Conservation (phyloP, 2,329 filamentous ascomycete species). For the Sporothrix curviconia region DNA sequence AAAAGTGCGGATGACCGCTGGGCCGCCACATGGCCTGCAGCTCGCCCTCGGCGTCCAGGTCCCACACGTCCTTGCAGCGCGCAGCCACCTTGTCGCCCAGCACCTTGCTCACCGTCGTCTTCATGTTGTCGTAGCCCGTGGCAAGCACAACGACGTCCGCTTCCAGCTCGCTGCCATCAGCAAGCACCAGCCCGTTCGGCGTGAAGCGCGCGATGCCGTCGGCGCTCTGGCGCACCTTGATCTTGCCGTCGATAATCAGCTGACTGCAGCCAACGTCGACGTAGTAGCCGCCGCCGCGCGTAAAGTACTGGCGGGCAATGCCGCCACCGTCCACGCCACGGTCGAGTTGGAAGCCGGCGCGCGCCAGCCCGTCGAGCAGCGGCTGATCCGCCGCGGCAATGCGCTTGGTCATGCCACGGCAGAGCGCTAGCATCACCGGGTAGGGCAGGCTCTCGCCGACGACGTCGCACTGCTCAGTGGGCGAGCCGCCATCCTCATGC, state of each 20-base stretch:
- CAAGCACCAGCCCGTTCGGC: conserved; percentile 33
- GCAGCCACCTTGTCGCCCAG: conserved; percentile 56
- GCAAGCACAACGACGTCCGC: conserved; percentile 53
- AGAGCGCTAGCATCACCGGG: conserved; percentile 41
- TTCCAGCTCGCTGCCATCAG: conserved; percentile 42
- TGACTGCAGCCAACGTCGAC: conserved; percentile 49
- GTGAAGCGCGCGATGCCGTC: conserved; percentile 43
- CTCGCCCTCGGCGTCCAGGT: conserved; percentile 51
- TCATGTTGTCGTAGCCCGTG: conserved; percentile 60
- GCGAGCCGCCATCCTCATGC: conserved; percentile 29
- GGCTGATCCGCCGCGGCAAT: conserved; percentile 35
- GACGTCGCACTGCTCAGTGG: conserved; percentile 33
- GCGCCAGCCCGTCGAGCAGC: conserved; percentile 42
- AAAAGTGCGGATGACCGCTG: conserved; percentile 57
- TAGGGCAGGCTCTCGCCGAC: conserved; percentile 50
- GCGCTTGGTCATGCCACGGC: conserved; percentile 46
- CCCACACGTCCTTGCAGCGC: conserved; percentile 53
- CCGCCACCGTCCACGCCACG: conserved; percentile 48
- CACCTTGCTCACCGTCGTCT: conserved; percentile 46
- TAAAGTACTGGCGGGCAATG: conserved; percentile 52
- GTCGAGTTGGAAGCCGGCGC: conserved; percentile 53
- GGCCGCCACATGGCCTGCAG: conserved; percentile 51
- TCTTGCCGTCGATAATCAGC: conserved; percentile 49
- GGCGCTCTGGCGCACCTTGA: conserved; percentile 47
- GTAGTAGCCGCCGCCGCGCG: conserved; percentile 55